phyloP scores from a whole-genome alignment of 129 eudicot genomes.

The Lonicera japonica region DNA sequence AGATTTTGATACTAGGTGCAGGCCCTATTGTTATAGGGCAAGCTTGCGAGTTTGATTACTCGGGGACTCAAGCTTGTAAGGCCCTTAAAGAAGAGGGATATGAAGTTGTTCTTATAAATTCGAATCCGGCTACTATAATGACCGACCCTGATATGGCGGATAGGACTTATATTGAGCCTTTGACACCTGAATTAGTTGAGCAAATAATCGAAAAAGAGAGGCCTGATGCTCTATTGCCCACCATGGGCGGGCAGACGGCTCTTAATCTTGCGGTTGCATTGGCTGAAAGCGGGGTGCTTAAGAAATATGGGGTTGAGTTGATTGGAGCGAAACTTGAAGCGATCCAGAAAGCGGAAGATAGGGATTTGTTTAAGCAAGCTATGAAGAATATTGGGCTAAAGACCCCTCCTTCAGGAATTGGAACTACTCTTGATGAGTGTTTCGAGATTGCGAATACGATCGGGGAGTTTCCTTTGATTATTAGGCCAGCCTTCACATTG shows the following conservation, averaged over 20 bases:
- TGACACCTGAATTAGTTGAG: constrained; percentile 89
- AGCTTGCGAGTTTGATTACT: constrained; percentile 95
- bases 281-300: constrained; percentile 84
- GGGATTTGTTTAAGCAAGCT: constrained; percentile 89
- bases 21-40: constrained; percentile 97
- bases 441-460: constrained; percentile 57
- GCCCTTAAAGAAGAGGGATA: constrained; percentile 91
- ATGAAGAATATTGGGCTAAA: constrained; percentile 85
- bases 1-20: constrained; percentile 88
- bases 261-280: constrained; percentile 90
- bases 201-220: constrained; percentile 77
- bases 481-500: constrained; percentile 84
- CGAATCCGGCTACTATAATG: constrained; percentile 88
- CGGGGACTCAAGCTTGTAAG: constrained; percentile 94
- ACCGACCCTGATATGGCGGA: constrained; percentile 95
- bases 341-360: constrained; percentile 90
- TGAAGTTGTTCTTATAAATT: constrained; percentile 59
- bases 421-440: constrained; percentile 80
- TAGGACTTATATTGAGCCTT: constrained; percentile 90
- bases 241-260: constrained; percentile 99
- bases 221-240: constrained; percentile 88
- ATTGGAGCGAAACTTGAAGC: constrained; percentile 98
- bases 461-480: constrained; percentile 94
- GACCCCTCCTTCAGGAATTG: constrained; percentile 93
- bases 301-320: constrained; percentile 75